phyloP scores from a whole-genome alignment of 495 filamentous ascomycete genomes.

The Ramalina intermedia region DNA sequence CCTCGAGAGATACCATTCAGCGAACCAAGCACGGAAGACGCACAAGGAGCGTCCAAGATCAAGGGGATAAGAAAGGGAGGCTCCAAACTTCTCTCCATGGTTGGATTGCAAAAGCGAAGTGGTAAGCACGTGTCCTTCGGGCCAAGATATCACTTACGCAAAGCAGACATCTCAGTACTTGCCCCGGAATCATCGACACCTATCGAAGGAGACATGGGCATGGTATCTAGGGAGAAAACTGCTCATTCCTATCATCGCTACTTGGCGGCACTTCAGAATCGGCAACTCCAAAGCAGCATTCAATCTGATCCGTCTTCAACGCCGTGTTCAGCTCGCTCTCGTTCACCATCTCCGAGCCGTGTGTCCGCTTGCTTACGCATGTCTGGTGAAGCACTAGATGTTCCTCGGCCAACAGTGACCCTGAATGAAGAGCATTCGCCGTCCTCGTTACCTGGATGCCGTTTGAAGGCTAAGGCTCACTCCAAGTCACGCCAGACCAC shows the following conservation, averaged over 20 bases:
- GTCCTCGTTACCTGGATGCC: too few species aligned
- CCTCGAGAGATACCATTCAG: constrained; percentile 1
- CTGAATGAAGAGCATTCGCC: too few species aligned
- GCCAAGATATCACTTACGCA: too few species aligned
- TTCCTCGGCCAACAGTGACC: too few species aligned
- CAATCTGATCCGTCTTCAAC: not conserved
- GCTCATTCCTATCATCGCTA: not conserved
- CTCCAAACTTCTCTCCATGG: constrained; percentile 25
- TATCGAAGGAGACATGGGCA: constrained; percentile 9
- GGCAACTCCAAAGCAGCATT: not conserved
- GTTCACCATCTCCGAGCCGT: not conserved
- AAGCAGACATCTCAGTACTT: not conserved
- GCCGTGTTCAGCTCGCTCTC: not conserved
- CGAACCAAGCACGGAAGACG: constrained; percentile 7
- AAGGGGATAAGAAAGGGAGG: constrained; percentile 21
- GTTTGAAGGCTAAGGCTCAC: not conserved
- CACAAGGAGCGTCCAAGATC: not conserved
- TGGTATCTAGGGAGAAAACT: constrained; percentile 8
- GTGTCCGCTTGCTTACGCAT: too few species aligned
- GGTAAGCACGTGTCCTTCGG: constrained; percentile 6
- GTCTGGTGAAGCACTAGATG: too few species aligned
- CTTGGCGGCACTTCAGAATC: not conserved
- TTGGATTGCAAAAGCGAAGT: constrained; percentile 19
- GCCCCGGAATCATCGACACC: not conserved
- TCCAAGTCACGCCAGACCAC: constrained; percentile 4